Evolutionary conservation across 2,329 filamentous ascomycete genomes (phyloP).

Genomic region (Fusarium decemcellulare): DNA sequence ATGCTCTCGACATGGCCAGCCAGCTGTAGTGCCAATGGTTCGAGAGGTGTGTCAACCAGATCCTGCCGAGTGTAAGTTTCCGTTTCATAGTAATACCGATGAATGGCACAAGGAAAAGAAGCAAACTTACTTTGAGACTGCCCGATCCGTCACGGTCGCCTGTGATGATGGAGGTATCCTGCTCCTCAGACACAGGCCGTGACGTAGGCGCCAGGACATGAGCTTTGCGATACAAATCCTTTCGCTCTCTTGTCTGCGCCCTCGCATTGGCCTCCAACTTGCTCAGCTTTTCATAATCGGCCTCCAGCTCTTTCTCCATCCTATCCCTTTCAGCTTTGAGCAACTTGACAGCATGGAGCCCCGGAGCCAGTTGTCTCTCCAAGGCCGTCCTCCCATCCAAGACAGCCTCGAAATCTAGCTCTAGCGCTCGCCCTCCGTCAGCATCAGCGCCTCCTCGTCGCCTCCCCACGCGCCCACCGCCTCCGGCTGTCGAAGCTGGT

Average conservation of each 20-base stretch:
- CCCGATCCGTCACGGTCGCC: conserved; percentile 6
- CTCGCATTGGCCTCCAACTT: conserved; percentile 70
- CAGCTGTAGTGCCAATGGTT: conserved; percentile 63
- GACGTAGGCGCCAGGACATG: conserved; percentile 63
- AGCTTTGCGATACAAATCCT: conserved; percentile 63
- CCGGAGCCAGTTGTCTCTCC: conserved; percentile 72
- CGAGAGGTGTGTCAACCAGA: conserved; percentile 59
- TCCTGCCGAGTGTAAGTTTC: conserved; percentile 46
- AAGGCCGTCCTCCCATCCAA: conserved; percentile 70
- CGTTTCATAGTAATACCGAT: background rate
- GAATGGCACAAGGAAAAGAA: background rate
- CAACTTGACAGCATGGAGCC: conserved; percentile 74
- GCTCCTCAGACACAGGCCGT: conserved; percentile 13
- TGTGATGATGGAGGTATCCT: conserved; percentile 30
- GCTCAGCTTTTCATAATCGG: conserved; percentile 66
- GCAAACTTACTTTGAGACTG: conserved; percentile 43
- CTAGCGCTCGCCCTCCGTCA: conserved; percentile 65
- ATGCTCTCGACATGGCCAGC: conserved; percentile 71
- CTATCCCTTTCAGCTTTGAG: conserved; percentile 70
- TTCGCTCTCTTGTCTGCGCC: conserved; percentile 66
- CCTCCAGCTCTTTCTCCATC: conserved; percentile 69
- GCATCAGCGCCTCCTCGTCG: conserved; percentile 39
- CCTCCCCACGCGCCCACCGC: conserved; percentile 29
- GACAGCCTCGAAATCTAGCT: conserved; percentile 77
- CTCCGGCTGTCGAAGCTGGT: conserved; percentile 57